These are phyloP conservation scores for Penicillium canescens DNA, from an alignment of 495 filamentous ascomycete genomes.

Conservation along the genomic window DNA sequence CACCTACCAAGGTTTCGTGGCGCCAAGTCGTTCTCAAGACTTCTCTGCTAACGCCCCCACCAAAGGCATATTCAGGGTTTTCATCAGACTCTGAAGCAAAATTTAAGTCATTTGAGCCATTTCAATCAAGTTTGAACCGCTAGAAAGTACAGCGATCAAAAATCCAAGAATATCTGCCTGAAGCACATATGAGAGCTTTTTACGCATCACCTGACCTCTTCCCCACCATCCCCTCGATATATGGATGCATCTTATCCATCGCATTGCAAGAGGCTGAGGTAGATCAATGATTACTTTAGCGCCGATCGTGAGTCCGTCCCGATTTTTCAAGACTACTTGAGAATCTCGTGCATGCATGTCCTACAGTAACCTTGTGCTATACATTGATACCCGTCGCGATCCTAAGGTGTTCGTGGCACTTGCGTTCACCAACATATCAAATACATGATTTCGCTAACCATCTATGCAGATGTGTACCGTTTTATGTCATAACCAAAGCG, in stretches of 20 bases:
- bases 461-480: constrained; percentile 37
- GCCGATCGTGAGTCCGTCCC: constrained; percentile 42
- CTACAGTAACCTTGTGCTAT: constrained; percentile 1
- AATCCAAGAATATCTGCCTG: constrained; percentile 17
- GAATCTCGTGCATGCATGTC: background rate
- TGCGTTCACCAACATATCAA: constrained; percentile 1
- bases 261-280: constrained; percentile 18
- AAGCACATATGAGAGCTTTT: constrained; percentile 26
- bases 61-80: too few relatives aligned
- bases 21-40: too few relatives aligned
- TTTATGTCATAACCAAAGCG: constrained; percentile 36
- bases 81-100: too few relatives aligned
- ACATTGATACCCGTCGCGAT: constrained; percentile 4
- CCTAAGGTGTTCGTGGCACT: background rate
- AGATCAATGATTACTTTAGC: constrained; percentile 28
- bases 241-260: constrained; percentile 25
- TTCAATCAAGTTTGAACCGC: background rate
- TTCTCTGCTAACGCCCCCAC: too few relatives aligned
- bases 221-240: constrained; percentile 36
- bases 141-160: background rate
- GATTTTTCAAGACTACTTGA: background rate
- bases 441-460: constrained; percentile 21
- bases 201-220: constrained; percentile 34
- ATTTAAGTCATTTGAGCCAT: background rate
- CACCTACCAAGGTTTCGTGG: too few relatives aligned